Evolutionary conservation across 2,329 filamentous ascomycete species (phyloP).

Genomic region (Neocatenulostroma microsporum): DNA sequence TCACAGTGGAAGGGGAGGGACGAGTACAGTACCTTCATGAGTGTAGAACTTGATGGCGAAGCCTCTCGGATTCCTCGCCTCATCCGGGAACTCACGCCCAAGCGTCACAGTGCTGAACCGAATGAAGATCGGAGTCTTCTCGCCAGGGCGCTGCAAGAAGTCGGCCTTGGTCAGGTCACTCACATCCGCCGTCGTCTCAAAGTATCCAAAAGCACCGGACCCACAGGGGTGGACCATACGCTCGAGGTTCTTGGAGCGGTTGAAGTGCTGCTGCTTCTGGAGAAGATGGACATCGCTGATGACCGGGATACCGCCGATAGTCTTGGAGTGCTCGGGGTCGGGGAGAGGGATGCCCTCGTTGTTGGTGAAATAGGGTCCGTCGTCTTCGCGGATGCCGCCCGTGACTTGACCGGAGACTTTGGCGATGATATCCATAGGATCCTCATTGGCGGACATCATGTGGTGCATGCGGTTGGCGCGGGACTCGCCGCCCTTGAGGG

Average conservation of each 20-base stretch:
- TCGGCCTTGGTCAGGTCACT: constrained; percentile 34
- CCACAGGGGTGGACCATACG: constrained; percentile 37
- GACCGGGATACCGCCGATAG: constrained; percentile 45
- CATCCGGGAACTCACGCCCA: constrained; percentile 38
- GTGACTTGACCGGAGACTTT: constrained; percentile 43
- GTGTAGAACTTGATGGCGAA: constrained; percentile 47
- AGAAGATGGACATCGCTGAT: constrained; percentile 46
- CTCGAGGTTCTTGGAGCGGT: constrained; percentile 43
- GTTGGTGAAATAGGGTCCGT: constrained; percentile 47
- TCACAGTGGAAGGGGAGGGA: constrained; percentile 11
- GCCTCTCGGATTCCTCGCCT: constrained; percentile 41
- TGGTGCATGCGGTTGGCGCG: constrained; percentile 19
- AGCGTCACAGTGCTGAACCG: constrained; percentile 41
- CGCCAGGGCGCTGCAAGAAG: constrained; percentile 34
- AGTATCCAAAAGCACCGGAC: constrained; percentile 40
- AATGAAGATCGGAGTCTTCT: constrained; percentile 38
- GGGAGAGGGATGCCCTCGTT: constrained; percentile 48
- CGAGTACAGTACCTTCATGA: constrained; percentile 29
- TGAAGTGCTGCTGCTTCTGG: constrained; percentile 51
- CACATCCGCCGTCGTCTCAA: constrained; percentile 38
- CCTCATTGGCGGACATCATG: constrained; percentile 44
- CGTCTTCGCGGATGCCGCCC: constrained; percentile 43
- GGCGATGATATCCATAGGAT: constrained; percentile 45
- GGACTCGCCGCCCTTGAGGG: constrained; percentile 1
- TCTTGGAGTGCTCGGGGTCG: constrained; percentile 46